phyloP scores from a whole-genome alignment of 2,329 filamentous ascomycete genomes.

The Hyphodiscus sp. region DNA sequence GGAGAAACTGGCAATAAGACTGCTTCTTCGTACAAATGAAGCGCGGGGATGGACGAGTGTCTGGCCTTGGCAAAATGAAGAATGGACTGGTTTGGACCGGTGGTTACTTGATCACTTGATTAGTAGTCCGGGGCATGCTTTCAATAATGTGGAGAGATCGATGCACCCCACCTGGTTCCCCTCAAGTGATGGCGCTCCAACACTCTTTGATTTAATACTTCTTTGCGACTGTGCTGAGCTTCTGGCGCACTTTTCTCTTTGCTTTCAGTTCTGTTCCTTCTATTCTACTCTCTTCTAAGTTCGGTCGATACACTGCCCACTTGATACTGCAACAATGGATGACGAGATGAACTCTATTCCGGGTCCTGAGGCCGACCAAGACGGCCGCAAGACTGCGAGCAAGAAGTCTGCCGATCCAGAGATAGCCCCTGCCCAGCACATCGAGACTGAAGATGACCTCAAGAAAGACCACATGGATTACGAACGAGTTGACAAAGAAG shows the following conservation, averaged over 20 bases:
- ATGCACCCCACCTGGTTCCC: background rate
- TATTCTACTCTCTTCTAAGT: background rate
- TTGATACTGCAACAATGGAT: background rate
- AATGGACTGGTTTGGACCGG: background rate
- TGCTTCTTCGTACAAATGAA: background rate
- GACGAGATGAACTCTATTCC: constrained; percentile 3
- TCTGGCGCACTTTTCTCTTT: background rate
- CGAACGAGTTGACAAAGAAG: constrained; percentile 58
- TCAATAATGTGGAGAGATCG: background rate
- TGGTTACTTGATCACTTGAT: too few species aligned
- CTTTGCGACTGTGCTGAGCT: background rate
- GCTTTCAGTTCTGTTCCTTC: background rate
- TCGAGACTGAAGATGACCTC: constrained; percentile 23
- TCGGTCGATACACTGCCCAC: background rate
- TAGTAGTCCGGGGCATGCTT: background rate
- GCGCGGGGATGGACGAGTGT: background rate
- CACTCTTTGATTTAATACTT: background rate
- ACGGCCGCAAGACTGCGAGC: background rate
- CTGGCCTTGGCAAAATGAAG: background rate
- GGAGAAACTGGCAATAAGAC: background rate
- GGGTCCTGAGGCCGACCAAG: constrained; percentile 1
- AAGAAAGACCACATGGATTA: constrained; percentile 48
- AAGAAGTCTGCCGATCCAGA: constrained; percentile 39
- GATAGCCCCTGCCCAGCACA: constrained; percentile 35
- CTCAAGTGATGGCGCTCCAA: background rate